Evolutionary conservation across 768 basidiomycete species (phyloP).

Genomic region (Russula virescens): DNA sequence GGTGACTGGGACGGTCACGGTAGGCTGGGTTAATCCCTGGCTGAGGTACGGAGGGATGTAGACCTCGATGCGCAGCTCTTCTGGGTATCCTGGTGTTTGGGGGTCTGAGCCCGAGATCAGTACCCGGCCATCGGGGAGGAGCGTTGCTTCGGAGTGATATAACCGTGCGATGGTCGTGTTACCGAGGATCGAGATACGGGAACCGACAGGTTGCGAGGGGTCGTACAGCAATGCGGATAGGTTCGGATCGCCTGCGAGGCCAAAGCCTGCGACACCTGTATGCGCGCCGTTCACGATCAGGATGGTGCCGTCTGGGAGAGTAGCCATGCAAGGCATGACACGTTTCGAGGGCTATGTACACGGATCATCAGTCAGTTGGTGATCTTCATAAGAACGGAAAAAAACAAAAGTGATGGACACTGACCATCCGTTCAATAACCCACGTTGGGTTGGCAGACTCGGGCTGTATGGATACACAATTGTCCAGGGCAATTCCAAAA

Average conservation of each 20-base stretch:
- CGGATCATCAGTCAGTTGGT: neutral
- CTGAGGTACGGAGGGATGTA: conserved; percentile 87
- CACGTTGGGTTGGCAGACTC: conserved; percentile 58
- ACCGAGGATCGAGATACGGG: conserved; percentile 61
- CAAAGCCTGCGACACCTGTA: conserved; percentile 68
- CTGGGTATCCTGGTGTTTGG: conserved; percentile 51
- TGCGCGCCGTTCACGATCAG: conserved; percentile 72
- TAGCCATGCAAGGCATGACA: conserved; percentile 71
- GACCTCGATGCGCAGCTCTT: conserved; percentile 73
- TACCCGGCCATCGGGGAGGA: conserved; percentile 70
- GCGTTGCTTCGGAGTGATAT: conserved; percentile 73
- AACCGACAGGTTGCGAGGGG: conserved; percentile 46
- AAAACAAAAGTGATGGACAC: conserved; percentile 29
- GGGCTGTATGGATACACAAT: conserved; percentile 64
- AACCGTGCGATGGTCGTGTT: conserved; percentile 66
- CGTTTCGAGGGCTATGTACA: conserved; percentile 53
- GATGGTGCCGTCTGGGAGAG: conserved; percentile 67
- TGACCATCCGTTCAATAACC: conserved; percentile 74
- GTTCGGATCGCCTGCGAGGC: conserved; percentile 60
- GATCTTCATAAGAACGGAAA: neutral
- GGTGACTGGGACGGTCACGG: conserved; percentile 47
- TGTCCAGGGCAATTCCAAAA: conserved; percentile 52
- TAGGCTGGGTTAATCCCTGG: conserved; percentile 55
- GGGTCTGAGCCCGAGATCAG: conserved; percentile 75
- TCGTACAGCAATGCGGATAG: conserved; percentile 63